phyloP scores from a whole-genome alignment of 129 eudicot species.

The Oenanthe sinensis region DNA sequence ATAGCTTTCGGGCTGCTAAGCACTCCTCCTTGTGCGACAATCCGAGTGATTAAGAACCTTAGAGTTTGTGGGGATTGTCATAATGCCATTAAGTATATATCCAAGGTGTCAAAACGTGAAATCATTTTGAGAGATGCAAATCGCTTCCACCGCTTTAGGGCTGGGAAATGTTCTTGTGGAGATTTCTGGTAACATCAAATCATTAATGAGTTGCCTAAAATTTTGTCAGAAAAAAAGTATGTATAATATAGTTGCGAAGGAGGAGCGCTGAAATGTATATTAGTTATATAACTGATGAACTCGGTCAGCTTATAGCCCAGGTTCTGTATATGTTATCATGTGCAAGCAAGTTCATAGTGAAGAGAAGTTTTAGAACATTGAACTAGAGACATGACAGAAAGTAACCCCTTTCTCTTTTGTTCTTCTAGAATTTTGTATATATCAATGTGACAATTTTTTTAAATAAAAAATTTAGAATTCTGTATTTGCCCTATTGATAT shows the following conservation, averaged over 20 bases:
- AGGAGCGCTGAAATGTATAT: not conserved
- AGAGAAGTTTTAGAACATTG: not conserved
- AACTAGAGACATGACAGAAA: not conserved
- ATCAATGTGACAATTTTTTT: not conserved
- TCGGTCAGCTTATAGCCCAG: not conserved
- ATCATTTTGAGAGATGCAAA: slow-evolving; percentile 50
- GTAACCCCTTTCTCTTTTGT: slow-evolving; percentile 3
- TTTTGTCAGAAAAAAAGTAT: not conserved
- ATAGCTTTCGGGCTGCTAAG: slow-evolving; percentile 38
- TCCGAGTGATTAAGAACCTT: slow-evolving; percentile 35
- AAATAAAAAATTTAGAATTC: not conserved
- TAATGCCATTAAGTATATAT: slow-evolving; percentile 37
- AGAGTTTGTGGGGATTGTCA: slow-evolving; percentile 56
- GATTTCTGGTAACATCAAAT: slow-evolving; percentile 42
- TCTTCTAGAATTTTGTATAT: not conserved
- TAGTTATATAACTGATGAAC: not conserved
- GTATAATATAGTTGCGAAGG: not conserved
- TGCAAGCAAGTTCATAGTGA: not conserved
- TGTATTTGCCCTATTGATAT: not conserved
- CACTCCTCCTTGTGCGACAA: slow-evolving; percentile 20
- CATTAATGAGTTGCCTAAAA: not conserved
- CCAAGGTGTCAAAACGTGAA: slow-evolving; percentile 36
- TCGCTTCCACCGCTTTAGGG: slow-evolving; percentile 38
- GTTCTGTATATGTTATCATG: not conserved
- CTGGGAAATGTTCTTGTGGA: slow-evolving; percentile 45